These are phyloP conservation scores for Luzula sylvatica DNA, from an alignment of 176 grass and related monocot genomes.

Conservation along the genomic window DNA sequence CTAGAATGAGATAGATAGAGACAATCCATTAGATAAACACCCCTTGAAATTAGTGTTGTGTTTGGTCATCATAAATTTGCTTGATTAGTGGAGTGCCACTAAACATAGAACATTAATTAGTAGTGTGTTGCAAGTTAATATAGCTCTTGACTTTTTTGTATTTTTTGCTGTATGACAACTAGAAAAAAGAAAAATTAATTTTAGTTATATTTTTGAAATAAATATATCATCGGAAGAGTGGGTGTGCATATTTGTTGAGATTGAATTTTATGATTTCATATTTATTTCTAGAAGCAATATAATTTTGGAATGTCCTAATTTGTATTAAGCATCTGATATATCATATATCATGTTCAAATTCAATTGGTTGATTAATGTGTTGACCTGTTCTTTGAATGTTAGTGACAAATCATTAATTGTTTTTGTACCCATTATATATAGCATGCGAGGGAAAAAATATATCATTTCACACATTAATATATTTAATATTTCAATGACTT, in stretches of 20 bases:
- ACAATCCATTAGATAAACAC: not conserved
- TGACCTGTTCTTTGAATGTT: no score
- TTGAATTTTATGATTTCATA: no score
- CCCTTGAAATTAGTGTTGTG: not conserved
- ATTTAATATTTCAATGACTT: no score
- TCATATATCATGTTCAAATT: no score
- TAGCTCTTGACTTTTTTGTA: slow-evolving; percentile 8
- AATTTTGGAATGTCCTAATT: no score
- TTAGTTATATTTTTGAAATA: not conserved
- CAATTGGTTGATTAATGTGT: no score
- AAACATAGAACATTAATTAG: slow-evolving; percentile 14
- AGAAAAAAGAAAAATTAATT: not conserved
- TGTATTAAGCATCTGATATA: no score
- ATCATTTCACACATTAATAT: no score
- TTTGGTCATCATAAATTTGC: not conserved
- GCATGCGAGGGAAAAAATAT: no score
- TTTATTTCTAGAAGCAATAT: no score
- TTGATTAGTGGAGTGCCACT: slow-evolving; percentile 21
- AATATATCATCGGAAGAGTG: not conserved
- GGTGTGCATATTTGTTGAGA: not conserved
- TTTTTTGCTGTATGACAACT: not conserved
- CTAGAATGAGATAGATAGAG: slow-evolving; percentile 15
- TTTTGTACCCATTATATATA: no score
- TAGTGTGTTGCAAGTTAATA: not conserved
- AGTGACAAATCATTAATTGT: no score